Conservation (phyloP, 2,329 filamentous ascomycete genomes). For the Pyrenochaeta sp. region DNA sequence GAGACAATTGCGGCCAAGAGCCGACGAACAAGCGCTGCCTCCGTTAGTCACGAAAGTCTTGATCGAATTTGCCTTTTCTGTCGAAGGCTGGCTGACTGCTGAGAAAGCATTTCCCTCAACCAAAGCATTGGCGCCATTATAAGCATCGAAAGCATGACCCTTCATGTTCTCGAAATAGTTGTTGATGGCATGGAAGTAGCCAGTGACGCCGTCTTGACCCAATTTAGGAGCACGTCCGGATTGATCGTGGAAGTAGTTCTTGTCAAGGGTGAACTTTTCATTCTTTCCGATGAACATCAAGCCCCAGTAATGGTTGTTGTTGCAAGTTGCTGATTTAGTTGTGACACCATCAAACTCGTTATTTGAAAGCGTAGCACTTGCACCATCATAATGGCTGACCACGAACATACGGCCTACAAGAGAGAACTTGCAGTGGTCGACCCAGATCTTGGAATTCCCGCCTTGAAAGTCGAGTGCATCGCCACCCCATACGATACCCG, state of each 20-base stretch:
- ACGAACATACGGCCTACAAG: constrained; percentile 58
- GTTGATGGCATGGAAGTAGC: constrained; percentile 35
- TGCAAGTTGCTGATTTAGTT: constrained; percentile 54
- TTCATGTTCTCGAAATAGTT: constrained; percentile 53
- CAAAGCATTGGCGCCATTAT: constrained; percentile 26
- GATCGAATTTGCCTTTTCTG: constrained; percentile 35
- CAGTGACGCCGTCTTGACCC: constrained; percentile 38
- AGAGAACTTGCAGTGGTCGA: constrained; percentile 52
- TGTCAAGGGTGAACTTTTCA: constrained; percentile 54
- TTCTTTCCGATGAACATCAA: constrained; percentile 52
- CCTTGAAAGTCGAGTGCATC: constrained; percentile 49
- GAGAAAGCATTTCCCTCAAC: constrained; percentile 59
- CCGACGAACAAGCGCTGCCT: constrained; percentile 24
- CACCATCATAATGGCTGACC: constrained; percentile 44
- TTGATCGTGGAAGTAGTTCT: constrained; percentile 57
- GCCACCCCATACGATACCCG: constrained; percentile 51
- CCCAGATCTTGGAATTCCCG: constrained; percentile 47
- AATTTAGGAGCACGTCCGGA: constrained; percentile 58
- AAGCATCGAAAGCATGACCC: constrained; percentile 54
- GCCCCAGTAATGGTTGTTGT: constrained; percentile 59
- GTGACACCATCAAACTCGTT: constrained; percentile 57
- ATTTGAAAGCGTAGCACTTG: constrained; percentile 58
- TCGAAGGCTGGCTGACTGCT: constrained; percentile 52
- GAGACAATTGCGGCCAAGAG: constrained; percentile 26
- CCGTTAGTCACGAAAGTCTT: constrained; percentile 40